Percentiles rank a stretch among this genome's conserved stretches.
Evolutionary conservation across 2,329 filamentous ascomycete species (phyloP).

Genomic region (Diaporthe vexans): DNA sequence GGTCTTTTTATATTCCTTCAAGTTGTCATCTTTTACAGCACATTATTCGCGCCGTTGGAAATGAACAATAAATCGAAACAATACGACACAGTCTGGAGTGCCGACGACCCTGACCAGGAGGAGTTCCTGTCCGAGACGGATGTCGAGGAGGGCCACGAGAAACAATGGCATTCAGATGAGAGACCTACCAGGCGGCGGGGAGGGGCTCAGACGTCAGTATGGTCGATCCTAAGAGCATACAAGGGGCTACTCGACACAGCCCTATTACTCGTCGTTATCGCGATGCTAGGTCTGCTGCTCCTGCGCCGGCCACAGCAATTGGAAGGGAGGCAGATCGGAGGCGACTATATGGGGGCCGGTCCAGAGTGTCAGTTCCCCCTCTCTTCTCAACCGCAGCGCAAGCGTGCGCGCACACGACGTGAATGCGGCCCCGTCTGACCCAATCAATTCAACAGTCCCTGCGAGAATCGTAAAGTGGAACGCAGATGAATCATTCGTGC

Average conservation of each 20-base stretch:
- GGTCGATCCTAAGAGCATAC: conserved; percentile 44
- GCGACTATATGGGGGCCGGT: conserved; percentile 54
- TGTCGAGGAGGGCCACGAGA: conserved; percentile 52
- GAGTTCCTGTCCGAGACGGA: conserved; percentile 51
- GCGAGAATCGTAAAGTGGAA: conserved; percentile 55
- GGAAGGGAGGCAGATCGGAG: conserved; percentile 53
- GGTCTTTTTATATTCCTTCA: too few species aligned
- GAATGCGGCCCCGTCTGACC: conserved; percentile 24
- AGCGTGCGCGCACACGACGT: conserved; percentile 34
- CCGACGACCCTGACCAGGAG: conserved; percentile 50
- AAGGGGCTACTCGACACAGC: conserved; percentile 51
- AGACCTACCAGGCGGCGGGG: conserved; percentile 38
- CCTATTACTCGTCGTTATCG: conserved; percentile 51
- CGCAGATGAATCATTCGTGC: conserved; percentile 55
- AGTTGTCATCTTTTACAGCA: background rate
- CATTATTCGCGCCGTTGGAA: too few species aligned
- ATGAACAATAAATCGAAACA: conserved; percentile 22
- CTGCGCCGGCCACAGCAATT: conserved; percentile 40
- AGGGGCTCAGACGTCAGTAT: conserved; percentile 37
- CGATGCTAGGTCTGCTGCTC: conserved; percentile 46
- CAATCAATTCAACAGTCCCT: conserved; percentile 48
- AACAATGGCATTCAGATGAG: conserved; percentile 46
- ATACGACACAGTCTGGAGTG: conserved; percentile 46
- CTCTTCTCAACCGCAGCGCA: background rate
- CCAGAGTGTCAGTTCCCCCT: conserved; percentile 50